Percentiles rank a stretch among this genome's conserved stretches.
These are phyloP conservation scores for Erythrophleum ivorense DNA, from an alignment of 331 rosid species.

Conservation along the genomic window DNA sequence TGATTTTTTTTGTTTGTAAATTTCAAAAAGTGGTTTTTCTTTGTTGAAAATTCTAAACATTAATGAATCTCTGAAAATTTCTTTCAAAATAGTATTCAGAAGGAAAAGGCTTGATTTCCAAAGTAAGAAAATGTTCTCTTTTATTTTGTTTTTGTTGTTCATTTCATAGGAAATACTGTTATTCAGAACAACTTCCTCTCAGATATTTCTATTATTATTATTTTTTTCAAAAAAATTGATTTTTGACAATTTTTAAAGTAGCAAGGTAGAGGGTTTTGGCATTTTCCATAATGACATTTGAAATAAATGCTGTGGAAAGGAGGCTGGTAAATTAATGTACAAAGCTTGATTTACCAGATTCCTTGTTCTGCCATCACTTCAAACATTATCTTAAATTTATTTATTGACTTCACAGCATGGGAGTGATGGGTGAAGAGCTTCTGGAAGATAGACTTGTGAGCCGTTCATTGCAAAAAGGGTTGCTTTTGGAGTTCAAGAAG, in stretches of 20 bases:
- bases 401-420: slow-evolving; percentile 52
- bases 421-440: slow-evolving; percentile 64
- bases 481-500: slow-evolving; percentile 91
- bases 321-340: slow-evolving; percentile 22
- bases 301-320: slow-evolving; percentile 27
- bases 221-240: neutral
- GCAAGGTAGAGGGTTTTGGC: neutral
- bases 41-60: neutral
- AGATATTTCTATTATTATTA: neutral
- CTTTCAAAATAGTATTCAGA: neutral
- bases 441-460: slow-evolving; percentile 67
- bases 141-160: neutral
- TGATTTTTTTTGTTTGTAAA: neutral
- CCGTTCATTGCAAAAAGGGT: slow-evolving; percentile 69
- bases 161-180: neutral
- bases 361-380: slow-evolving; percentile 38
- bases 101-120: neutral
- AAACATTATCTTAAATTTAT: slow-evolving; percentile 10
- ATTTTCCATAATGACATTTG: slow-evolving; percentile 3
- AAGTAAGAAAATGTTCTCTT: neutral
- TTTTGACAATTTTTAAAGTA: slow-evolving; percentile 4
- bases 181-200: slow-evolving; percentile 14
- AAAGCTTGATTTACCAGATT: slow-evolving; percentile 17
- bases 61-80: slow-evolving; percentile 1
- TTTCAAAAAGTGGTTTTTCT: neutral